A percentile compares a stretch with the other conserved stretches of the same genome.
Evolutionary conservation across 495 filamentous ascomycete genomes (phyloP).

Genomic region (Penicillium canescens): DNA sequence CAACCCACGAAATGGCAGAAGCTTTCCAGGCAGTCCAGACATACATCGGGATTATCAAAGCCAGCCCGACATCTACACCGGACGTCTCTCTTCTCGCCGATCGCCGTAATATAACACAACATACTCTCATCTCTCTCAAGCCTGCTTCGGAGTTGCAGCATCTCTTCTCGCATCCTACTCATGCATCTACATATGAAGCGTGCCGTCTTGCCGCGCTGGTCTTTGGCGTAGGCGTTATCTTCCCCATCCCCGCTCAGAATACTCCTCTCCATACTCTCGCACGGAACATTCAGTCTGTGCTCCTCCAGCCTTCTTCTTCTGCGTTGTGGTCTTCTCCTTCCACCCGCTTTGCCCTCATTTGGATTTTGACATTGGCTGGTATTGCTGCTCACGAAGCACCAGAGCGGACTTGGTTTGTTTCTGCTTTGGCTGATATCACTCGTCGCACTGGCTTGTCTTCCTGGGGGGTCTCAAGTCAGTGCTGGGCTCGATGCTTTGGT

Average conservation of each 20-base stretch:
- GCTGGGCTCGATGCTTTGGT: conserved; percentile 36
- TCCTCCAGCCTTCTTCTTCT: conserved; percentile 12
- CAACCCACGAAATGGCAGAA: conserved; percentile 32
- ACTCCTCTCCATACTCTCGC: conserved; percentile 32
- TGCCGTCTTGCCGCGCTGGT: conserved; percentile 36
- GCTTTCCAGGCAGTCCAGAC: conserved; percentile 29
- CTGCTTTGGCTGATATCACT: conserved; percentile 19
- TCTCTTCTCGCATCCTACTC: conserved; percentile 14
- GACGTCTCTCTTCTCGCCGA: conserved; percentile 35
- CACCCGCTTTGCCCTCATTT: conserved; percentile 28
- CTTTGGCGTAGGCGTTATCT: conserved; percentile 39
- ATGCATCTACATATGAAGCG: conserved; percentile 36
- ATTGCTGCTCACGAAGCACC: conserved; percentile 30
- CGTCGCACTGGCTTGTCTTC: conserved; percentile 17
- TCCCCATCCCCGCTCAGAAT: conserved; percentile 41
- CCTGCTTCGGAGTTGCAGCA: conserved; percentile 19
- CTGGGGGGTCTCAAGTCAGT: conserved; percentile 27
- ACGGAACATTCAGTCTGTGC: conserved; percentile 18
- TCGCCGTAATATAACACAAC: conserved; percentile 39
- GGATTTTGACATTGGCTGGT: conserved; percentile 38
- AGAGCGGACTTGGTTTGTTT: conserved; percentile 34
- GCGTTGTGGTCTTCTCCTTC: conserved; percentile 24
- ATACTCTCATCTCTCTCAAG: conserved; percentile 31
- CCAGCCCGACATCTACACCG: conserved; percentile 5
- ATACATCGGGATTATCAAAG: conserved; percentile 31